A percentile compares a stretch with the other conserved stretches of the same genome.
These are phyloP conservation scores for Acacia crassicarpa DNA, from an alignment of 306 rosid species.

Conservation along the genomic window DNA sequence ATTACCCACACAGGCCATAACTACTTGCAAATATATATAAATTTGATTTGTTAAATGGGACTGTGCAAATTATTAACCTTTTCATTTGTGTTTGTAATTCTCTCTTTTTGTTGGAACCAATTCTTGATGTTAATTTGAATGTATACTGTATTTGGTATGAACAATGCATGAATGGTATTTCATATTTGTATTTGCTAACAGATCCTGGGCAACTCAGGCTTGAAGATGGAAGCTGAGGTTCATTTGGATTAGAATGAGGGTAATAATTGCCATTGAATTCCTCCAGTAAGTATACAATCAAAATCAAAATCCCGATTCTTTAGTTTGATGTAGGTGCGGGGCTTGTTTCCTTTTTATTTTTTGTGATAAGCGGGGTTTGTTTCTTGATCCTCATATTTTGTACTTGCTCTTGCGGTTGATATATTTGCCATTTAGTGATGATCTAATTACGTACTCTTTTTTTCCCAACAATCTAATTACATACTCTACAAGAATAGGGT, in stretches of 20 bases:
- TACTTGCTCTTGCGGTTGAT: background rate
- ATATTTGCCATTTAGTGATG: too few species aligned
- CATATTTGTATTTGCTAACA: slow-evolving; percentile 35
- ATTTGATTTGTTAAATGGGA: too few species aligned
- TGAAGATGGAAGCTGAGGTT: slow-evolving; percentile 82
- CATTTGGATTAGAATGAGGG: slow-evolving; percentile 53
- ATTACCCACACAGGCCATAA: too few species aligned
- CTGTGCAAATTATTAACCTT: too few species aligned
- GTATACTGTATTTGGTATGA: slow-evolving; percentile 24
- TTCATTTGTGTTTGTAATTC: too few species aligned
- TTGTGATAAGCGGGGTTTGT: background rate
- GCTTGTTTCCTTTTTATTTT: background rate
- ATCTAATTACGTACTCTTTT: background rate
- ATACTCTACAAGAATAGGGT: too few species aligned
- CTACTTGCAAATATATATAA: too few species aligned
- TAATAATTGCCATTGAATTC: background rate
- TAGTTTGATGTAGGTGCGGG: background rate
- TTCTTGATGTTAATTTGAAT: background rate
- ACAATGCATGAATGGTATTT: slow-evolving; percentile 3
- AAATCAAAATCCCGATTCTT: slow-evolving; percentile 5
- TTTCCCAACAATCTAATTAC: too few species aligned
- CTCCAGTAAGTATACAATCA: background rate
- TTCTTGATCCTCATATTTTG: background rate
- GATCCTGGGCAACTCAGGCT: slow-evolving; percentile 59
- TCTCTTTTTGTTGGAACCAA: background rate